Conservation (phyloP, 257 asterid genomes). For the Nicotiana noctiflora region DNA sequence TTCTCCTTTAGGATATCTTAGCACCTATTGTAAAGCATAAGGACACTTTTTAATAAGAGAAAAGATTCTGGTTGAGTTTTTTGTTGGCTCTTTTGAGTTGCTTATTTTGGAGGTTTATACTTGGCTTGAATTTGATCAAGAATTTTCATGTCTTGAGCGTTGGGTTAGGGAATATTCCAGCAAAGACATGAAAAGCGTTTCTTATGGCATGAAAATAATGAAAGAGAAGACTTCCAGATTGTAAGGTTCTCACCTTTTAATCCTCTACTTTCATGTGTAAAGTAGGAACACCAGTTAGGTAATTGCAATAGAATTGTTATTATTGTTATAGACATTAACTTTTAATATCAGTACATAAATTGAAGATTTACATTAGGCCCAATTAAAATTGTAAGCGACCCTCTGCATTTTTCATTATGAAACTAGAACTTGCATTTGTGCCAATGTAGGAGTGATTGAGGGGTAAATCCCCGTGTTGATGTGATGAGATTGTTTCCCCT, state of each 20-base stretch:
- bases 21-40: conserved; percentile 40
- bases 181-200: background rate
- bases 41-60: background rate
- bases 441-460: no score
- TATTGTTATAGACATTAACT: no score
- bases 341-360: no score
- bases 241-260: conserved; percentile 19
- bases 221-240: conserved; percentile 2
- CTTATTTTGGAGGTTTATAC: conserved; percentile 28
- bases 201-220: no score
- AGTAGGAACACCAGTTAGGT: background rate
- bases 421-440: no score
- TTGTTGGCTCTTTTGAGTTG: conserved; percentile 11
- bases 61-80: conserved; percentile 6
- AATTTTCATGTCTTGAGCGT: conserved; percentile 31
- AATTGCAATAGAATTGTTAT: no score
- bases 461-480: no score
- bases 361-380: no score
- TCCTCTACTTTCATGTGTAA: background rate
- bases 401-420: no score
- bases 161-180: conserved; percentile 33
- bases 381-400: no score
- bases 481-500: no score
- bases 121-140: conserved; percentile 47
- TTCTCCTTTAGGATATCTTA: background rate